Conservation (phyloP, 148 eudicot genomes). For the Vaccinium macrocarpon region DNA sequence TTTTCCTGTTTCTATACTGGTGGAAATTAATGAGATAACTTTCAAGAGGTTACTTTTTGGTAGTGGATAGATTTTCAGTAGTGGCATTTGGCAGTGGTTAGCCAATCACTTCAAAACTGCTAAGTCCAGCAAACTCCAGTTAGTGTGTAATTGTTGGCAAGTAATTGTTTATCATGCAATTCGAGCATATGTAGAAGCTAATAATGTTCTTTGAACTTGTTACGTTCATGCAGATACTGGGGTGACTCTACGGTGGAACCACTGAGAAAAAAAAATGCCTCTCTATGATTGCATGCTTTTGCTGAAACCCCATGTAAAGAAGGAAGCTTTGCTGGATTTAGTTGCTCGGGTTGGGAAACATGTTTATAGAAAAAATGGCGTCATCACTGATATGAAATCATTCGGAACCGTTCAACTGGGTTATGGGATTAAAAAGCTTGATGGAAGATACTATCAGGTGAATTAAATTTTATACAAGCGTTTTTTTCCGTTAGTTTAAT, state of each 20-base stretch:
- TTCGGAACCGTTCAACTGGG: slow-evolving; percentile 72
- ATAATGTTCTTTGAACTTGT: neutral
- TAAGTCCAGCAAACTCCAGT: neutral
- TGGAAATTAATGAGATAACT: neutral
- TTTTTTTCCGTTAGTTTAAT: neutral
- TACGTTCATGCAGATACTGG: slow-evolving; percentile 11
- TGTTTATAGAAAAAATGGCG: slow-evolving; percentile 73
- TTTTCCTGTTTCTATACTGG: neutral
- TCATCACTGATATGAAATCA: slow-evolving; percentile 64
- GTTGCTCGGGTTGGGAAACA: slow-evolving; percentile 74
- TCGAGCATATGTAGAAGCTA: neutral
- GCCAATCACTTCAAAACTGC: neutral
- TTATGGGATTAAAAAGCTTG: slow-evolving; percentile 92
- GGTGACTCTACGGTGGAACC: slow-evolving; percentile 2
- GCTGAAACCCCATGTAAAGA: slow-evolving; percentile 58
- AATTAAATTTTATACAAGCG: neutral
- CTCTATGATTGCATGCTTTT: slow-evolving; percentile 92
- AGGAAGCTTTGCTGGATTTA: slow-evolving; percentile 51
- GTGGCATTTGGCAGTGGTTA: neutral
- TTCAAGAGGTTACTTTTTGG: neutral
- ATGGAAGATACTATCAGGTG: slow-evolving; percentile 86
- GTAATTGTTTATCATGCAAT: neutral
- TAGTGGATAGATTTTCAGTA: neutral
- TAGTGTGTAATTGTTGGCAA: too few species aligned
- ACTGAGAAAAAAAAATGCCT: slow-evolving; percentile 50